Base-by-base conservation (phyloP, 805 yeast genomes). In the Starmerella geochares region DNA sequence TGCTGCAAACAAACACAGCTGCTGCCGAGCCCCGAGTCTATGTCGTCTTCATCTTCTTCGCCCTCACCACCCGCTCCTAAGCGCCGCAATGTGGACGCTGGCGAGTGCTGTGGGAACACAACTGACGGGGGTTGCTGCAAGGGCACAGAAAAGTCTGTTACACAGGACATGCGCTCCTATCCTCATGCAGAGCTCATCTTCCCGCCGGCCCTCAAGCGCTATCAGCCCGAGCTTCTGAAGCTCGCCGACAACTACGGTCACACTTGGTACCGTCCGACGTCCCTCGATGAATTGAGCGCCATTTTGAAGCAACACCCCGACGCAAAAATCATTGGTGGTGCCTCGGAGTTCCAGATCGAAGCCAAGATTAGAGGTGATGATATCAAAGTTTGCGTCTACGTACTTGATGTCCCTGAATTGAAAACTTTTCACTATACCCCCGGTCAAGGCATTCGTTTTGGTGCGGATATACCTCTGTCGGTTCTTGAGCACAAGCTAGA, bases 301-400 rank as follows among this genome's bases (percentile, higher is more conserved):
- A 54, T 72, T 27, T 62, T 65, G 46, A 45, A 57, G 36, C 56
- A 57, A 47, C 65, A 66, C 52, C 74, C 75, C 4, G 44, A 51
- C 9, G 62, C 67, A 11, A 72, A 72, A 53, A 40, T 72, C 21
- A 73, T 72, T 20, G 70, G 71, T 20, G 77, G 77, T 44, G 74
- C 76, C 1, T 70, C 74, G 4, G 77, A 72, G 54, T 66, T 72
- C 33, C 76, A 71, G 48, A 71, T 72, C 31, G 77, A 72, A 55
- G 69, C 70, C 25, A 71, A 71, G 50, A 67, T 71, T 56, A 70
- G 70, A 42, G 70, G 71, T 14, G 63, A 62, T 42, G 64, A 69
- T 51, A 72, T 71, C 54, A 60, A 62, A 32, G 67, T 69, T 10
- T 66, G 64, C 44, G 65, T 71, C 4, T 72, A 60, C 57, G 70